Base-by-base conservation (phyloP, 352 stramenopile species). In the Phytophthora agathidicida region DNA sequence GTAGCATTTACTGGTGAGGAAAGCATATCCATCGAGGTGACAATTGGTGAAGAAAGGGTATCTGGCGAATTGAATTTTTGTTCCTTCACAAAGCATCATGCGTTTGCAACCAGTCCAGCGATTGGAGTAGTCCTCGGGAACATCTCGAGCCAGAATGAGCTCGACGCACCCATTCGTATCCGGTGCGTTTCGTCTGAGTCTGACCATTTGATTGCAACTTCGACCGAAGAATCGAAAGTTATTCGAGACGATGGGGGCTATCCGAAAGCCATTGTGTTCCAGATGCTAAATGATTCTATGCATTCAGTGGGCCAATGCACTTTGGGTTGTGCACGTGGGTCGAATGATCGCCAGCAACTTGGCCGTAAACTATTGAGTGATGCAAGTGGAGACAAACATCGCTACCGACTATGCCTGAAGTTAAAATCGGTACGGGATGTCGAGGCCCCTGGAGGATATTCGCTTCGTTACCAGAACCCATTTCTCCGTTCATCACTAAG, bases 391-490 rank as follows among this genome's bases (percentile, higher is more conserved):
- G 30, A 51, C n/a, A 61, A 11, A 0, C 72, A 55, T 17, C 45
- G 56, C 2, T 83, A 75, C 27, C 66, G 54, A 9, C 26, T 85
- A 32, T 82, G 69, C 31, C 7, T 85, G 24, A 73, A 64, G 27
- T 14, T 85, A 2, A 72, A 77, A 46, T 77, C 72, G 1, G 41
- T 83, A 2, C 60, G 57, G 7, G 63, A 82, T 20, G 45, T 82
- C 8, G 35, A 57, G 13, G 35, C 39, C 1, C n/a, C 65, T 35
- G 62, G 75, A 9, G 48, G 51, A 19, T 73, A 75, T 23, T 54
- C 50, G 3, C 62, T 85, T 14, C 39, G 51, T 14, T 85, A 68
- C 24, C 44, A 62, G 24, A 72, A 79, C 24, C 75, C 75, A 32
- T 85, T 85, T 42, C 57, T 70, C 22, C 31, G 57, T 8, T 71